Conservation (phyloP, 2,329 filamentous ascomycete species). For the Colletotrichum melonis region DNA sequence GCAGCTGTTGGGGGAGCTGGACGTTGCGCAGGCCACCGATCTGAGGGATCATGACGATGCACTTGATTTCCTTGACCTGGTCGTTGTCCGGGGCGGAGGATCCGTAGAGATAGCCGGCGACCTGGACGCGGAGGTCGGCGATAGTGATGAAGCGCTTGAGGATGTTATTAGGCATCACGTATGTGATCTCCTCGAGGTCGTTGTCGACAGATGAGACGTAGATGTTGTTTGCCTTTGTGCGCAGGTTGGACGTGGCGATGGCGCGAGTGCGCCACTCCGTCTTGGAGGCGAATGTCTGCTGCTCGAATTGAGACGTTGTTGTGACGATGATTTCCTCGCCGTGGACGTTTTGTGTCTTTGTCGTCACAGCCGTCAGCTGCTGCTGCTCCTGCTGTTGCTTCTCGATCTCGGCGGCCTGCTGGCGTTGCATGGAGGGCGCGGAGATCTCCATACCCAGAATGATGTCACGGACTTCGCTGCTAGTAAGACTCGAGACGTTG, state of each 20-base stretch:
- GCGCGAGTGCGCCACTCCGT: slow-evolving; percentile 98
- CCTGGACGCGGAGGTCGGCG: slow-evolving; percentile 94
- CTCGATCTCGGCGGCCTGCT: slow-evolving; percentile 98
- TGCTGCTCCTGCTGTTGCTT: slow-evolving; percentile 98
- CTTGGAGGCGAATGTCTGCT: slow-evolving; percentile 97
- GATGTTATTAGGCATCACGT: slow-evolving; percentile 99
- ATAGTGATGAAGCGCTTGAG: slow-evolving; percentile 98
- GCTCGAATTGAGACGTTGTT: slow-evolving; percentile 97
- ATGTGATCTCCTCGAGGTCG: slow-evolving; percentile 90
- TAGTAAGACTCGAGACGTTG: slow-evolving; percentile 96
- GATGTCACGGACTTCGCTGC: slow-evolving; percentile 96
- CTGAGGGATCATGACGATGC: slow-evolving; percentile 97
- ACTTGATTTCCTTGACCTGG: slow-evolving; percentile 95
- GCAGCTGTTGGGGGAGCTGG: slow-evolving; percentile 88
- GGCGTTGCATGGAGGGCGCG: slow-evolving; percentile 96
- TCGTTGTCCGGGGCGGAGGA: slow-evolving; percentile 93
- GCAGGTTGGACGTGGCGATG: slow-evolving; percentile 94
- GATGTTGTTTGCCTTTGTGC: slow-evolving; percentile 96
- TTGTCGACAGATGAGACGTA: slow-evolving; percentile 98
- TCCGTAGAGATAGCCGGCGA: slow-evolving; percentile 95
- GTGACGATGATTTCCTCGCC: slow-evolving; percentile 99
- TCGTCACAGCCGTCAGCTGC: slow-evolving; percentile 96
- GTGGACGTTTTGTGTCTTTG: slow-evolving; percentile 96
- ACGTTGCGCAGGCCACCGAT: slow-evolving; percentile 93
- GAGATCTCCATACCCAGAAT: slow-evolving; percentile 99